Conservation (phyloP, 2,329 filamentous ascomycete species). For the Talaromyces rugulosus region DNA sequence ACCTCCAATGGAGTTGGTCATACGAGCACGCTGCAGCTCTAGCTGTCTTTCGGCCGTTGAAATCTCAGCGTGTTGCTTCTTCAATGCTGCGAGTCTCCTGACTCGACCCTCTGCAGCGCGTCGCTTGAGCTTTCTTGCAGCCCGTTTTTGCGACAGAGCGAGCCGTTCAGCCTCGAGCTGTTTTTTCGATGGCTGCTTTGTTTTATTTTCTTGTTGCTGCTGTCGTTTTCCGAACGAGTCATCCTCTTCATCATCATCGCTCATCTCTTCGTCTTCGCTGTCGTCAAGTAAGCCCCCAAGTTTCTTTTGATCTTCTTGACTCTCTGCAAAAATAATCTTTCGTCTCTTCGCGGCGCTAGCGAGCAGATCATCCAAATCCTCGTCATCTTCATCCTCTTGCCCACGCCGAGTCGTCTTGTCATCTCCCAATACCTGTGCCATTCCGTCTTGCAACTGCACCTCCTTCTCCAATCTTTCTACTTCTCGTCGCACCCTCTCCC, state of each 20-base stretch:
- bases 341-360: conserved; percentile 17
- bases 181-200: conserved; percentile 37
- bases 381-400: conserved; percentile 20
- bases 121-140: conserved; percentile 45
- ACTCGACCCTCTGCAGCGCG: conserved; percentile 46
- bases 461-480: conserved; percentile 48
- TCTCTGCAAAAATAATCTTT: conserved; percentile 38
- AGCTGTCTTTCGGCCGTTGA: conserved; percentile 53
- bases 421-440: conserved; percentile 25
- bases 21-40: conserved; percentile 57
- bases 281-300: conserved; percentile 16
- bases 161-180: conserved; percentile 40
- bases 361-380: conserved; percentile 15
- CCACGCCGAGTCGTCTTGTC: not conserved
- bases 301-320: conserved; percentile 29
- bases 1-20: conserved; percentile 58
- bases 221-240: conserved; percentile 17
- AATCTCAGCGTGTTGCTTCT: conserved; percentile 53
- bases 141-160: conserved; percentile 33
- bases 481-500: conserved; percentile 53
- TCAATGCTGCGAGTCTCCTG: conserved; percentile 49
- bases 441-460: conserved; percentile 37
- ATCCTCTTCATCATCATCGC: conserved; percentile 21
- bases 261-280: conserved; percentile 18
- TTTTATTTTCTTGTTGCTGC: conserved; percentile 18